phyloP scores from a whole-genome alignment of 441 rosid genomes.

The Dalechampia spathulata region DNA sequence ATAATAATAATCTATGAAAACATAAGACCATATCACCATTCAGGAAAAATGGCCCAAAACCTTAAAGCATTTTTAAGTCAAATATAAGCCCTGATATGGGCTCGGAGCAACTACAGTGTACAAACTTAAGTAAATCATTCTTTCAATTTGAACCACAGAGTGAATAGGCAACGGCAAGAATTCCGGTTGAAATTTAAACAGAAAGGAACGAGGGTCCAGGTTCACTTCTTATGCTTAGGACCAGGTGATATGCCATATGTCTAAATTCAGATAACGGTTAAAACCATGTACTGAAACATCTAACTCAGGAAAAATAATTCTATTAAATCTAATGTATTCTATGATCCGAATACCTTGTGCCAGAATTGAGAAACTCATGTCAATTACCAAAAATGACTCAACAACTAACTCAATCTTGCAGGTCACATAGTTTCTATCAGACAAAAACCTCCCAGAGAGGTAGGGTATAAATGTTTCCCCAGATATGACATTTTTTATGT shows the following conservation, averaged over 20 bases:
- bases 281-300: not conserved
- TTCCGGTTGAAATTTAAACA: not conserved
- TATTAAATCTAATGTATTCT: no score
- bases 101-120: no score
- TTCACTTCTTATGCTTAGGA: not conserved
- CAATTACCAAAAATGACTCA: not conserved
- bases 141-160: not conserved
- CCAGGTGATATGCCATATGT: not conserved
- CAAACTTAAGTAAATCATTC: no score
- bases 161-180: not conserved
- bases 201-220: not conserved
- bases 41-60: no score
- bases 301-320: not conserved
- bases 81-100: not conserved
- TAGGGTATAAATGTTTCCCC: no score
- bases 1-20: no score
- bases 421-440: not conserved
- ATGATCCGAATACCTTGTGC: no score
- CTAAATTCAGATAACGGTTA: not conserved
- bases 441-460: not conserved
- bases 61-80: not conserved
- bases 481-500: no score
- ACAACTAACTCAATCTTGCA: not conserved
- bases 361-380: not conserved
- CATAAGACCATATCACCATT: no score